Base-by-base conservation (phyloP, 2,329 filamentous ascomycete genomes). In the Colletotrichum sp. region DNA sequence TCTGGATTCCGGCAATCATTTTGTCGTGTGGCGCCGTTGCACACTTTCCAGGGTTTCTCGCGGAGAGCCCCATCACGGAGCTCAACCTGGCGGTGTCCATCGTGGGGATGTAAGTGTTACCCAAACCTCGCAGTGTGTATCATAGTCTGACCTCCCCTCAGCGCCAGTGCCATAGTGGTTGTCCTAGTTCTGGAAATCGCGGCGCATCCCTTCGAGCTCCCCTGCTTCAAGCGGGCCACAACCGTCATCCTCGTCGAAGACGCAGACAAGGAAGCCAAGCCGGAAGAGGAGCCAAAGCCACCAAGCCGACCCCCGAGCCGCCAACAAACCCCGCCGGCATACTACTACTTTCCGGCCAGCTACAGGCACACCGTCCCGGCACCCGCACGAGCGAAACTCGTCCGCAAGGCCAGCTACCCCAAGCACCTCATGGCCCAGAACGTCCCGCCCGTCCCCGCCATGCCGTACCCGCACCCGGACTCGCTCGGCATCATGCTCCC, bases 1-100 rank as follows among this genome's bases (percentile, higher is more conserved):
- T 82, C 10, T 85, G 84, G 84, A 64, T 77, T 0, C 77, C 80
- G 1, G 78, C 82, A 0, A 67, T 81, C 8, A 77, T 83, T 7
- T 77, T 78, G 13, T 76, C 75, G 6, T 75, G 81, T 5, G 78
- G 82, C 4, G 79, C 79, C 5, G 79, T 83, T 9, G 78, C 80
- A 4, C 16, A 70, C 79, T 71, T 65, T 9, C 67, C 34, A 68
- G 77, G 8, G 72, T 77, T 82, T 6, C 78, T 79, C 7, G 71
- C 79, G n/a, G 78, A 81, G 52, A 75, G 71, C 28, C 72, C 72
- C 10, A 77, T 78, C 65, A 78, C 72, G 3, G 72, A 77, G 34
- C 65, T 77, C 8, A 78, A 78, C 34, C 76, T 84, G 16, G 81
- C 82, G 16, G 77, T 79, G 13, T 82, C 80, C 57, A 74, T 76